A percentile compares a stretch with the other conserved stretches of the same genome.
These are phyloP conservation scores for Vaccinium myrtillus DNA, from an alignment of 148 eudicot genomes.

Conservation along the genomic window DNA sequence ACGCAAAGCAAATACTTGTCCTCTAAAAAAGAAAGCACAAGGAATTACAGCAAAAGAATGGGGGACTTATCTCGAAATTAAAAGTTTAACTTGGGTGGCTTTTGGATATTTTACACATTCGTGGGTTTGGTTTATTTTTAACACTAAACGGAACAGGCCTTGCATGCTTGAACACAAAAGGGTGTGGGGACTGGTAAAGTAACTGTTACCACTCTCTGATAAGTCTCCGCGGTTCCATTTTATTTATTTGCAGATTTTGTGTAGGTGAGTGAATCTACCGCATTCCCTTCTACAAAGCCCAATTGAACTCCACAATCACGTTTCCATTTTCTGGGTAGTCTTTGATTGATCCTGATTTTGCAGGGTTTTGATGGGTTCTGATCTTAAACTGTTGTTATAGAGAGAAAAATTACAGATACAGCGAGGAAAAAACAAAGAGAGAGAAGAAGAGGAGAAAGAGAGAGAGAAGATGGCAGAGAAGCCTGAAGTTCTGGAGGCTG, in stretches of 20 bases:
- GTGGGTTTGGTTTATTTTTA: neutral
- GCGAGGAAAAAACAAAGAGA: constrained; percentile 1
- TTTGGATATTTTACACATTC: neutral
- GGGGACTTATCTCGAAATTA: neutral
- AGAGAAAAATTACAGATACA: constrained; percentile 17
- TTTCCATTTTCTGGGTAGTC: constrained; percentile 26
- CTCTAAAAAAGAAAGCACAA: neutral
- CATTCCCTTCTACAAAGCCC: constrained; percentile 24
- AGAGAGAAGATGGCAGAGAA: constrained; percentile 62
- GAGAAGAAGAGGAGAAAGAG: constrained; percentile 55
- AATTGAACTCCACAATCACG: constrained; percentile 22
- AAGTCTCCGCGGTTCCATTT: constrained; percentile 29
- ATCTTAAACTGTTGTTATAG: constrained; percentile 25
- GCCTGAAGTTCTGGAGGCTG: constrained; percentile 88
- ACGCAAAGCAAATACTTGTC: neutral
- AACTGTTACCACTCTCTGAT: constrained; percentile 41
- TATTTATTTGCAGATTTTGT: constrained; percentile 37
- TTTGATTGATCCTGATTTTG: constrained; percentile 3
- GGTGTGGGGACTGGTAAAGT: neutral
- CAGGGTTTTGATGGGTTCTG: constrained; percentile 34
- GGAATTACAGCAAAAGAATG: neutral
- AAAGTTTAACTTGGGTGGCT: neutral
- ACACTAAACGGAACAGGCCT: neutral
- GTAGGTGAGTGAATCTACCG: constrained; percentile 40
- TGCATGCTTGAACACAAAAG: neutral